Evolutionary conservation across 2,329 filamentous ascomycete species (phyloP).

Genomic region (Thyridium curvatum): DNA sequence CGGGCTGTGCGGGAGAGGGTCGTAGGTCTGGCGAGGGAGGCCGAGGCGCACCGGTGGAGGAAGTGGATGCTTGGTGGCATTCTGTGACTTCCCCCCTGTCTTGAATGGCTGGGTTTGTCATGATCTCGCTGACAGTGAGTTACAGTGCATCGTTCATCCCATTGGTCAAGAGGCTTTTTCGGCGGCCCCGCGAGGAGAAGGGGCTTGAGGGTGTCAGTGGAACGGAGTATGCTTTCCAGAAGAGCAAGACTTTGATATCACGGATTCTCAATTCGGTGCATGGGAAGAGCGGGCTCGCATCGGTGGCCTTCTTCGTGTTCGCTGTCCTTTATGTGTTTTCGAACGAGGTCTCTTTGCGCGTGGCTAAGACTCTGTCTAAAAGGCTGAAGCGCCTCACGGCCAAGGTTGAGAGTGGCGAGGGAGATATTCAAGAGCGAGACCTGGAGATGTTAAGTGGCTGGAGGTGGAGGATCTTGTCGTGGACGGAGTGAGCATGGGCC

Average conservation of each 20-base stretch:
- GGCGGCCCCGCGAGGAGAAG: slow-evolving; percentile 30
- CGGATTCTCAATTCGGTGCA: slow-evolving; percentile 40
- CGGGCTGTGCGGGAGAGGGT: slow-evolving; percentile 36
- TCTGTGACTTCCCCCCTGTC: too few relatives aligned
- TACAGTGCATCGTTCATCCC: slow-evolving; percentile 45
- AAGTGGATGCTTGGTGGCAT: slow-evolving; percentile 45
- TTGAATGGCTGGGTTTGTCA: too few relatives aligned
- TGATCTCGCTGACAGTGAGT: not conserved
- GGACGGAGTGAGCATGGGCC: slow-evolving; percentile 18
- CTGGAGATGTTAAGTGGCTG: slow-evolving; percentile 44
- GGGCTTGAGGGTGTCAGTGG: slow-evolving; percentile 32
- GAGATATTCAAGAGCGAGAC: slow-evolving; percentile 40
- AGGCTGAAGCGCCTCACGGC: slow-evolving; percentile 39
- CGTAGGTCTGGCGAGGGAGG: slow-evolving; percentile 31
- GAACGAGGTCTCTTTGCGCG: slow-evolving; percentile 50
- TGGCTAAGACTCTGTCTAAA: slow-evolving; percentile 44
- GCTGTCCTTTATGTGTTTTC: slow-evolving; percentile 52
- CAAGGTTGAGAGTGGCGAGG: slow-evolving; percentile 40
- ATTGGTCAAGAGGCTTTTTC: slow-evolving; percentile 43
- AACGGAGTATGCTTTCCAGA: slow-evolving; percentile 51
- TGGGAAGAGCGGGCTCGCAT: slow-evolving; percentile 38
- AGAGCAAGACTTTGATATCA: slow-evolving; percentile 41
- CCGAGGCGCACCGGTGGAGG: slow-evolving; percentile 44
- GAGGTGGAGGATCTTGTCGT: slow-evolving; percentile 50
- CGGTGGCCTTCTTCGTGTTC: slow-evolving; percentile 47